Conservation (phyloP, 768 basidiomycete genomes). For the Chalciporus pseudorubinellus region DNA sequence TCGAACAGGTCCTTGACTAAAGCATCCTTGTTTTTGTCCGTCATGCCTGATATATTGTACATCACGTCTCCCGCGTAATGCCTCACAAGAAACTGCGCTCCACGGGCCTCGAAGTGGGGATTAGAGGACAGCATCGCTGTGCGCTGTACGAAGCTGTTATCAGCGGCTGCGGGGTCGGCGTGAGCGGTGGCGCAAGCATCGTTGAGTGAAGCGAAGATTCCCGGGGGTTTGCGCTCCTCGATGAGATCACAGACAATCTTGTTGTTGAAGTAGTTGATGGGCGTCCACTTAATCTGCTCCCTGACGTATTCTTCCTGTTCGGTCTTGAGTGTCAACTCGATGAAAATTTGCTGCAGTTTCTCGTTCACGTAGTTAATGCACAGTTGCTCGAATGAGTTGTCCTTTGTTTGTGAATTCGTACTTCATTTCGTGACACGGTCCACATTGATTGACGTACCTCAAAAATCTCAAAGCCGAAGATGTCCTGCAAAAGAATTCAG, state of each 20-base stretch:
- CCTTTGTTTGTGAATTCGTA: constrained; percentile 45
- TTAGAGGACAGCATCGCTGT: constrained; percentile 78
- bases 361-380: constrained; percentile 99
- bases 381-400: constrained; percentile 95
- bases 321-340: constrained; percentile 96
- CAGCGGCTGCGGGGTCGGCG: constrained; percentile 93
- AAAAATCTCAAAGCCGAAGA: constrained; percentile 99
- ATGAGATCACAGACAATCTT: constrained; percentile 98
- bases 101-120: constrained; percentile 93
- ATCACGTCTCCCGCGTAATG: constrained; percentile 99
- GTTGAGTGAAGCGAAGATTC: constrained; percentile 96
- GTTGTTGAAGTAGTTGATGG: constrained; percentile 99
- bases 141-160: constrained; percentile 95
- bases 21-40: constrained; percentile 99
- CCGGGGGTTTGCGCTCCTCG: constrained; percentile 93
- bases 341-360: constrained; percentile 99
- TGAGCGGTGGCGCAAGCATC: constrained; percentile 99
- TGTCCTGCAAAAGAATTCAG: constrained; percentile 57
- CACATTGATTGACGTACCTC: constrained; percentile 48
- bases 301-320: constrained; percentile 99
- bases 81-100: constrained; percentile 89
- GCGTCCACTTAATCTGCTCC: constrained; percentile 99
- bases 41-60: constrained; percentile 98
- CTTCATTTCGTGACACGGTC: constrained; percentile 1
- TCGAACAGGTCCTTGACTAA: constrained; percentile 94